phyloP scores from a whole-genome alignment of 805 yeast genomes.

The Monosporozyma servazzii region DNA sequence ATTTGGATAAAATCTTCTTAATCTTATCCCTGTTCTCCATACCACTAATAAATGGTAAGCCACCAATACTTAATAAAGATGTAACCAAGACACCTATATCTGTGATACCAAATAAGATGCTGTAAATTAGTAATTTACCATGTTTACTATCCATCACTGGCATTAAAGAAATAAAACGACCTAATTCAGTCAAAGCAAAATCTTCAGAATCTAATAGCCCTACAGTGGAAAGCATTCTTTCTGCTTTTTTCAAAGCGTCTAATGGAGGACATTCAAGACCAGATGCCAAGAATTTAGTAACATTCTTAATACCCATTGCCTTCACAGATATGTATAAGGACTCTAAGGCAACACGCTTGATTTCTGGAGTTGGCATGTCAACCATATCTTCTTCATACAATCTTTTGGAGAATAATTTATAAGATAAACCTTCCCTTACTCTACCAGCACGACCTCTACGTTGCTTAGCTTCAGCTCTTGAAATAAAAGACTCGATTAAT shows the following conservation, averaged over 20 bases:
- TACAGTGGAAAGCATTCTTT: conserved; percentile 45
- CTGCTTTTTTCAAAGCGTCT: conserved; percentile 32
- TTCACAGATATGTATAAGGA: conserved; percentile 76
- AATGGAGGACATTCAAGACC: conserved; percentile 78
- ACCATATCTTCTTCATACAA: conserved; percentile 51
- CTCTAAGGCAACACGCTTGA: conserved; percentile 73
- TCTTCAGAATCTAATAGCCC: conserved; percentile 56
- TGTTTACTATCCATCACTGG: conserved; percentile 79
- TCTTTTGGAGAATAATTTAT: conserved; percentile 61
- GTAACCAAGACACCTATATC: conserved; percentile 75
- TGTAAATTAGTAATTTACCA: conserved; percentile 72
- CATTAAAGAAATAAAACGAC: conserved; percentile 65
- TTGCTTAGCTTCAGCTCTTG: conserved; percentile 81
- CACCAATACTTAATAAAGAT: conserved; percentile 61
- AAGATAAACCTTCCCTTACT: conserved; percentile 74
- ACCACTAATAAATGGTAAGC: conserved; percentile 55
- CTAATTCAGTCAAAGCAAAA: conserved; percentile 57
- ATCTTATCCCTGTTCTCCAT: conserved; percentile 57
- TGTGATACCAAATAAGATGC: conserved; percentile 75
- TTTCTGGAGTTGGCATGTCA: conserved; percentile 79
- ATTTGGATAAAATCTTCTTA: conserved; percentile 33
- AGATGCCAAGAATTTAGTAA: conserved; percentile 52
- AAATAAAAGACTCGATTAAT: conserved; percentile 75
- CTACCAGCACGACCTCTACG: conserved; percentile 99
- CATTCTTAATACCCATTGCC: conserved; percentile 77